Base-by-base conservation (phyloP, 23 red algal genomes). In the Agarophyton chilense region DNA sequence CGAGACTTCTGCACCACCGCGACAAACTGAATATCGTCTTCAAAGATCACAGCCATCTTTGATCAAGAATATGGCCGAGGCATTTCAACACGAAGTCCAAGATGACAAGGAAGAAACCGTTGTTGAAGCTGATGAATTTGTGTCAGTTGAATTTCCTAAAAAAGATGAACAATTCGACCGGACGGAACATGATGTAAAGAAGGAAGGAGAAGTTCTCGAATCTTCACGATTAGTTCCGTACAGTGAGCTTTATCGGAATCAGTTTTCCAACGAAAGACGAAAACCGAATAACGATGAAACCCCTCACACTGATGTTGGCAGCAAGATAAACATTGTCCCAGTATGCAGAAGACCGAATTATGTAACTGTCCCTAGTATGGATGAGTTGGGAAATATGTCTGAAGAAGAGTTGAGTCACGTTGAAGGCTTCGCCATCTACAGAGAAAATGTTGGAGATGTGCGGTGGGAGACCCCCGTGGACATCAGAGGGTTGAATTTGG, bases 401-500 rank as follows among this genome's bases (percentile, higher is more conserved):
- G 68, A 71, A 31, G 83, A 72, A 49, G 83, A 93, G n/a, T 61
- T 98, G 26, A 49, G 86, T 29, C 50, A 79, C 10, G 97, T 99
- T 0, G 49, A 68, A 17, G 34, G 55, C 18, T 95, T 99, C 14
- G 84, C 72, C 1, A 51, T 96, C 4, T 93, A 93, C 34, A 44
- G 83, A 31, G 58, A 83, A 16, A 78, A 68, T 0, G 24, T 94
- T 3, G 97, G 93, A 12, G 93, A 99, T 35, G 80, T 99, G 52
- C 68, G 50, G 17, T 99, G 93, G 90, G 29, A 79, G 21, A 61
- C 77, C 9, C 55, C 81, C 16, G 86, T 90, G 21, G 97, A 99
- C 47, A 46, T 99, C 32, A 85, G 97, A 12, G 46, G 86, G 11
- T 51, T 95, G 21, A 83, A 99, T 82, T 26, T 99, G 28, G 85